Evolutionary conservation across 108 stramenopile species (phyloP).

Genomic region (Pseudonitzschia pungens): DNA sequence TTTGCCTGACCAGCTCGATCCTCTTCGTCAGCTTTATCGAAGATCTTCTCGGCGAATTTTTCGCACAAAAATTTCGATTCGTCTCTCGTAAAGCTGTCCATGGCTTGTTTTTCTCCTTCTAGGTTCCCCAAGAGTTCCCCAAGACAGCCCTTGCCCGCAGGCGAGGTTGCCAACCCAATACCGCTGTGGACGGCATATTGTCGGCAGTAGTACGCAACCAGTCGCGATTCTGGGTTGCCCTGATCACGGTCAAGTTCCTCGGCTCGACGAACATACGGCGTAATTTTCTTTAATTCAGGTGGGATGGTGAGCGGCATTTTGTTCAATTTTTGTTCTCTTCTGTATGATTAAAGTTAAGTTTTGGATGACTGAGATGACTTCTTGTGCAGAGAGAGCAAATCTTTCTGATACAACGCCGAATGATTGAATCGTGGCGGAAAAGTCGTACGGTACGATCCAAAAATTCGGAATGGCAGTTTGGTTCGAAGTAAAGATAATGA

Average conservation of each 20-base stretch:
- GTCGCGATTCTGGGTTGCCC: conserved; percentile 67
- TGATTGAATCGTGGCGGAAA: background rate
- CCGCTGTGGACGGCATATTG: conserved; percentile 83
- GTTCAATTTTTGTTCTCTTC: background rate
- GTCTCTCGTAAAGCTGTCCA: conserved; percentile 65
- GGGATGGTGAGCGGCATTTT: conserved; percentile 65
- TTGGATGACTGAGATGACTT: background rate
- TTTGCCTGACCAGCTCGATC: conserved; percentile 73
- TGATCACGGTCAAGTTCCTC: conserved; percentile 85
- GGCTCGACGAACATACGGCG: conserved; percentile 77
- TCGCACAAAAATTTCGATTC: conserved; percentile 76
- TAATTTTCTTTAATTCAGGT: conserved; percentile 76
- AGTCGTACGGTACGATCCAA: background rate
- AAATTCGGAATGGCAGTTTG: too few relatives aligned
- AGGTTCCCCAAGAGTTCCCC: conserved; percentile 56
- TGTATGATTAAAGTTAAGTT: background rate
- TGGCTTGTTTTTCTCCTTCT: conserved; percentile 72
- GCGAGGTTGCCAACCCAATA: conserved; percentile 49
- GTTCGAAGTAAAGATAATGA: too few relatives aligned
- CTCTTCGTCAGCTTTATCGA: conserved; percentile 85
- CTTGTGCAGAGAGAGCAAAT: background rate
- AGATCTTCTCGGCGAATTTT: conserved; percentile 77
- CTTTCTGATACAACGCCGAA: too few relatives aligned
- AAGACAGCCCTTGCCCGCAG: conserved; percentile 53
- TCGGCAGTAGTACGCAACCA: conserved; percentile 90